Percentiles rank a stretch among this genome's conserved stretches.
Evolutionary conservation across 257 asterid genomes (phyloP).

Genomic region (Gentiana straminea): DNA sequence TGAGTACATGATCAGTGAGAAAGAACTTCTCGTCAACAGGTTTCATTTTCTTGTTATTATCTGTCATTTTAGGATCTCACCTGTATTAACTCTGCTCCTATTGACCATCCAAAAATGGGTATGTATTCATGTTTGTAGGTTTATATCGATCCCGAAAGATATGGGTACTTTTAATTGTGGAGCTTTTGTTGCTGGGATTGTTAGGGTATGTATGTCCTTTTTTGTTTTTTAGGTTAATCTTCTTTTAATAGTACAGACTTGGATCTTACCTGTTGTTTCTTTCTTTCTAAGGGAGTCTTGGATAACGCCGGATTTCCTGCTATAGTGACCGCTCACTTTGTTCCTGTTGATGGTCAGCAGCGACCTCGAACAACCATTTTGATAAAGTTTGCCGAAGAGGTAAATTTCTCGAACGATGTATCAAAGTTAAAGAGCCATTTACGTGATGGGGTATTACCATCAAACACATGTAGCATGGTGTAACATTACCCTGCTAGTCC

Average conservation of each 20-base stretch:
- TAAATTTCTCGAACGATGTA: slow-evolving; percentile 8
- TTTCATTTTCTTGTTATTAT: slow-evolving; percentile 10
- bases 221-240: slow-evolving; percentile 2
- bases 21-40: slow-evolving; percentile 94
- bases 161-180: slow-evolving; percentile 98
- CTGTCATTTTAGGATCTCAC: slow-evolving; percentile 2
- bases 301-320: slow-evolving; percentile 96
- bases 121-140: slow-evolving; percentile 29
- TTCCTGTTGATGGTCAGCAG: slow-evolving; percentile 93
- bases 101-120: slow-evolving; percentile 11
- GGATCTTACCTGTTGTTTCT: slow-evolving; percentile 11
- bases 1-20: slow-evolving; percentile 96
- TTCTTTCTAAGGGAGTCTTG: slow-evolving; percentile 63
- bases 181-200: slow-evolving; percentile 96
- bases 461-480: too few species aligned
- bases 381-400: slow-evolving; percentile 97
- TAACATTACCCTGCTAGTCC: too few species aligned
- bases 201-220: slow-evolving; percentile 38
- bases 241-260: neutral
- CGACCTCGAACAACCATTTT: slow-evolving; percentile 89
- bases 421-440: neutral
- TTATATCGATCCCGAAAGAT: slow-evolving; percentile 90
- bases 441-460: too few species aligned
- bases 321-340: slow-evolving; percentile 91
- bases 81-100: neutral